Conservation (phyloP, 73 alveolate species). For the Paramecium pentaurelia region DNA sequence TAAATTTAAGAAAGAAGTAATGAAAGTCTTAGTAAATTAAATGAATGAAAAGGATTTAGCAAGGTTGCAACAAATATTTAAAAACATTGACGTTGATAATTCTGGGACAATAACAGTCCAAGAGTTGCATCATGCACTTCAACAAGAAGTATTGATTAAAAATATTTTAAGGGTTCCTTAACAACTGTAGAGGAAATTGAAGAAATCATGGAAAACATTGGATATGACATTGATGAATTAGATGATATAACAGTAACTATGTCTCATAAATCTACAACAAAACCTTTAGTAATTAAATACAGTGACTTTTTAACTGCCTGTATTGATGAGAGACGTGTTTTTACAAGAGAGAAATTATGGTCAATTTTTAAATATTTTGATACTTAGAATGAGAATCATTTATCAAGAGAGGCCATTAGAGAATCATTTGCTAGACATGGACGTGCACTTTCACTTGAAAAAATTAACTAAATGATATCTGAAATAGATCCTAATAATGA, state of each 20-base stretch:
- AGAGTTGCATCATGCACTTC: not conserved
- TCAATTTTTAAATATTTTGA: conserved; percentile 68
- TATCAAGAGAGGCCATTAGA: conserved; percentile 56
- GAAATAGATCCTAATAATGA: conserved; percentile 66
- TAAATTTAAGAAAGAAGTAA: conserved; percentile 31
- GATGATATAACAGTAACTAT: not conserved
- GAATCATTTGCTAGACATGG: conserved; percentile 60
- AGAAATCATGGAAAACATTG: not conserved
- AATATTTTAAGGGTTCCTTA: not conserved
- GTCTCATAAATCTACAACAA: not conserved
- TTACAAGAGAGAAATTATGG: conserved; percentile 37
- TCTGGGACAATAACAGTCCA: conserved; percentile 38
- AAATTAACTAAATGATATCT: conserved; percentile 50
- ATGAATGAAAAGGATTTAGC: conserved; percentile 34
- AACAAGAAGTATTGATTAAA: not conserved
- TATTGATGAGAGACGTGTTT: not conserved
- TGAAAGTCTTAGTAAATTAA: conserved; percentile 13
- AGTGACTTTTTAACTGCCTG: not conserved
- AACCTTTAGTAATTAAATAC: conserved; percentile 6
- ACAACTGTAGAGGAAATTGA: conserved; percentile 34
- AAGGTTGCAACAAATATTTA: not conserved
- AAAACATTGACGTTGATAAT: conserved; percentile 27
- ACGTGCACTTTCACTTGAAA: conserved; percentile 8
- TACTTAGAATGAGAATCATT: conserved; percentile 43
- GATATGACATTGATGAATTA: not conserved